phyloP scores from a whole-genome alignment of 345 rosid genomes.

The Eucalyptus microcorys region DNA sequence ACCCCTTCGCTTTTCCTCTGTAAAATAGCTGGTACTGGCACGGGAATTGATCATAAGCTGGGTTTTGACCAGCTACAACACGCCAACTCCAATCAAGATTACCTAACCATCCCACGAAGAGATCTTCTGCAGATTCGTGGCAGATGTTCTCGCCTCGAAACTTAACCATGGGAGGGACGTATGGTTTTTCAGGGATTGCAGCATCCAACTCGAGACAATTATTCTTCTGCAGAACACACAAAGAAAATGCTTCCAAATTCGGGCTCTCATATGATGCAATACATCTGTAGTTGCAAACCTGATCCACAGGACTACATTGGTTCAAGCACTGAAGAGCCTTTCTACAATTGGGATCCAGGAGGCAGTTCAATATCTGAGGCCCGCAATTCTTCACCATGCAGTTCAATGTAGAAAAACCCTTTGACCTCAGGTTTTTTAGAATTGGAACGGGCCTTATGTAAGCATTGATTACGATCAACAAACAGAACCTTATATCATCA shows the following conservation, averaged over 20 bases:
- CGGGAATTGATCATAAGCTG: constrained; percentile 93
- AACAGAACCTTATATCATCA: constrained; percentile 81
- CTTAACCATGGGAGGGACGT: constrained; percentile 52
- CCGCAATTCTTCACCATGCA: constrained; percentile 90
- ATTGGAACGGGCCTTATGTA: constrained; percentile 69
- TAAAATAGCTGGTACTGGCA: constrained; percentile 92
- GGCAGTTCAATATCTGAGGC: constrained; percentile 68
- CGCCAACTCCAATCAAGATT: constrained; percentile 88
- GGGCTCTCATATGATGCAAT: constrained; percentile 96
- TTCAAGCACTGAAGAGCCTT: constrained; percentile 91
- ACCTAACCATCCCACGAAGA: constrained; percentile 90
- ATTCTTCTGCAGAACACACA: constrained; percentile 78
- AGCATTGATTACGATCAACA: constrained; percentile 75
- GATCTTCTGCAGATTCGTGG: constrained; percentile 70
- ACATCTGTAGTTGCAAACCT: constrained; percentile 83
- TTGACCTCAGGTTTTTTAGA: constrained; percentile 73
- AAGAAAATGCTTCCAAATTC: constrained; percentile 71
- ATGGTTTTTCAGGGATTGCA: constrained; percentile 58
- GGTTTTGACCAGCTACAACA: constrained; percentile 89
- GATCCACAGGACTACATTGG: constrained; percentile 85
- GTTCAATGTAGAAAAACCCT: constrained; percentile 77
- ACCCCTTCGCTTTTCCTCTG: constrained; percentile 80
- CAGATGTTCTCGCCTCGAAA: constrained; percentile 49
- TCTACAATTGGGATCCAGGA: constrained; percentile 79
- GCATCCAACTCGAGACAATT: constrained; percentile 81